Evolutionary conservation across 1,284 basidiomycete species (phyloP), one percentile per base, ranked within the genome.

Genomic region (Sanguinoderma infundibulare): DNA sequence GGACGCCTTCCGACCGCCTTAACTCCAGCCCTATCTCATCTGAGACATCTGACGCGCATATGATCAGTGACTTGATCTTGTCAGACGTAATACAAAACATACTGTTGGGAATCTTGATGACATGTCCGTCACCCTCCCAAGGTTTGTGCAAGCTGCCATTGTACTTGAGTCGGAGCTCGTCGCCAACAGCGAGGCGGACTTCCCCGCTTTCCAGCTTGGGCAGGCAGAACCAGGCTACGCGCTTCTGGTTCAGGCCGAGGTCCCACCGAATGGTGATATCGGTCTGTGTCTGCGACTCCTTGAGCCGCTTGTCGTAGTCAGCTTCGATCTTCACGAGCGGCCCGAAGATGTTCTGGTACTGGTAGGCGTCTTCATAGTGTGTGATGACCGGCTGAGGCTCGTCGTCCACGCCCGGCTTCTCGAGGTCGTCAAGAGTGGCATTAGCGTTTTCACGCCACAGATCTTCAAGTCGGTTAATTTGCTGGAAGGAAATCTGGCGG

Each of bases 51-150:
- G 69, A 20, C 61, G 35, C 57, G 62, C 75, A 57, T 59, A 59
- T 50, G 26, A 72, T 71, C 20, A 70, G 28, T 51, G 47, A 50
- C 22, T 34, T 32, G 22, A 35, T 12, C 17, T 44, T 17, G 32
- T 52, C 32, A 30, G 24, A 51, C 60, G 24, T 17, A 14, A 59
- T 51, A 59, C 20, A 34, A 32, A 36, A 76, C 86, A 70, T 71
- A 98, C 96, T 98, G 79, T 99, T 98, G n/a, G 97, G 97, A 59
- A 98, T 95, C 82, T 99, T 99, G 81, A 98, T 91, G 66, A 99
- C 98, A 77, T 98, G 96, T 0, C 98, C 97, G 22, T 96, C 91
- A 1, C 96, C 96, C 72, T 99, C 96, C 98, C 98, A 99, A 69
- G 87, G 82, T 75, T 95, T 95, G 70, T 95, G 89, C 72, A 96